Base-by-base conservation (phyloP, 148 eudicot genomes). In the Fagopyrum homotropicum region DNA sequence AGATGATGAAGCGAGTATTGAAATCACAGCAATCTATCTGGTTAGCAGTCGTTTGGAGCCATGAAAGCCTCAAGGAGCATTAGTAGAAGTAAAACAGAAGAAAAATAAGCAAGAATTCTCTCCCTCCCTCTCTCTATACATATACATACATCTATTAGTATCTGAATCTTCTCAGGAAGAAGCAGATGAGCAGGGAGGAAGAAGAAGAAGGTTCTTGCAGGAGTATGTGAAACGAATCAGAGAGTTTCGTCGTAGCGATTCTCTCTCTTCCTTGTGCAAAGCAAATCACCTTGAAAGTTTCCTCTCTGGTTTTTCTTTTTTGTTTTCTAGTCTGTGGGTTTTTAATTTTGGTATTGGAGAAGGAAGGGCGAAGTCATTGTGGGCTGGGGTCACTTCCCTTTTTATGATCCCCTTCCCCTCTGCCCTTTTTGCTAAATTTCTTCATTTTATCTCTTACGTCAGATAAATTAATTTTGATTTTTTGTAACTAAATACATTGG, bases 331-430 rank as follows among this genome's bases (percentile, higher is more conserved):
- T 35, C 40, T 35, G 40, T 49, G 52, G 52, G 52, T 7, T 49
- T 66, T 5, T 15, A 29, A 8, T 26, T 61, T 26, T 61, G 43
- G 12, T 66, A 35, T 66, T 64, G 69, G 45, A 59, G 40, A 14
- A 64, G 17, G n/a, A 12, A 40, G 4, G 19, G 10, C 19, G 71
- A 40, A 40, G 47, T 40, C 4, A 17, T 40, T 40, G 47, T 66
- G 71, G 71, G 45, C 45, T 66, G 71, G 71, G 71, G 71, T 66
- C 71, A 66, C 71, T 46, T 66, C 46, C 71, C 71, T 66, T 66
- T 35, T 66, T 66, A 66, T 66, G 47, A 63, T 63, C 69, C 69
- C 69, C 30, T 15, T 5, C 8, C 6, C 71, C 46, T n/a, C 71
- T 66, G 40, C 47, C 71, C 17, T 66, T 66, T 66, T 43, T 45